Conservation (phyloP, 2,329 filamentous ascomycete species). For the Leptosphaerulina australis region DNA sequence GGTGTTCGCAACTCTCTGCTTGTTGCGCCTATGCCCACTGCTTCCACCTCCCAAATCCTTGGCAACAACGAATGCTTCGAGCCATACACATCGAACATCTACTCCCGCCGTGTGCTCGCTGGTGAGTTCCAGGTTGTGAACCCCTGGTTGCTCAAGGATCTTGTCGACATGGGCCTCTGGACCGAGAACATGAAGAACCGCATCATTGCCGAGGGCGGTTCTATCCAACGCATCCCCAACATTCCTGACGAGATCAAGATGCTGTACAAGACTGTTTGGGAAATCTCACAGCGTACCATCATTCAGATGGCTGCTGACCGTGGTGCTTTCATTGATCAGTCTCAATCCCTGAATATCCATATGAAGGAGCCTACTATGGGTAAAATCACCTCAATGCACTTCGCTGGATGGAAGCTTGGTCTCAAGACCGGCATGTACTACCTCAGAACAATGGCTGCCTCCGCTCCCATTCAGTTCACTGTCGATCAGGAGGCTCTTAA, state of each 20-base stretch:
- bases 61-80: conserved; percentile 99
- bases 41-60: conserved; percentile 94
- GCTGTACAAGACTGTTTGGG: conserved; percentile 99
- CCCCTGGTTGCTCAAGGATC: conserved; percentile 96
- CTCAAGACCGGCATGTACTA: conserved; percentile 99
- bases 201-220: conserved; percentile 96
- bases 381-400: conserved; percentile 99
- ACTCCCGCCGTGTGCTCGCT: conserved; percentile 95
- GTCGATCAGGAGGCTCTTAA: conserved; percentile 96
- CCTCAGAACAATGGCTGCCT: conserved; percentile 94
- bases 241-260: conserved; percentile 95
- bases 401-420: conserved; percentile 97
- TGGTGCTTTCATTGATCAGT: conserved; percentile 98
- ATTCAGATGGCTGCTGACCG: conserved; percentile 98
- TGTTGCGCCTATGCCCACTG: conserved; percentile 96
- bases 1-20: conserved; percentile 95
- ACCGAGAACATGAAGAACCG: conserved; percentile 99
- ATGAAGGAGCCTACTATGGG: conserved; percentile 99
- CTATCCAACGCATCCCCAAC: conserved; percentile 95
- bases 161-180: conserved; percentile 97
- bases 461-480: conserved; percentile 97
- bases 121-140: conserved; percentile 99
- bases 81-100: conserved; percentile 99
- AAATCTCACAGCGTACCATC: conserved; percentile 94
- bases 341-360: conserved; percentile 98